Percentiles rank a stretch among this genome's conserved stretches.
Conservation (phyloP, 768 basidiomycete species). For the Melanogaster broomeanus region DNA sequence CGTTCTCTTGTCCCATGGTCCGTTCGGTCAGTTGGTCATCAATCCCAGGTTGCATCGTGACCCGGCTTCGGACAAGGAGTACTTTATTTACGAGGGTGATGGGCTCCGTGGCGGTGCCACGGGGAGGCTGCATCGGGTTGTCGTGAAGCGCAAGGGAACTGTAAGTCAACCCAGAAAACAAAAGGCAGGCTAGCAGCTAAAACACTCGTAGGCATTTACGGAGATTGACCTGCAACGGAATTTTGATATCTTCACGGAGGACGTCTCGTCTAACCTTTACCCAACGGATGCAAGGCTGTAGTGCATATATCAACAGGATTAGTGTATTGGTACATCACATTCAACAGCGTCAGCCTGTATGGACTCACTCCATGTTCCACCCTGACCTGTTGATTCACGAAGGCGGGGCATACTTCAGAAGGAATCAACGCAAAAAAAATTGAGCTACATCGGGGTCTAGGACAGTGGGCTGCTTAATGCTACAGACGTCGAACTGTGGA, state of each 20-base stretch:
- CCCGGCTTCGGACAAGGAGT: slow-evolving; percentile 45
- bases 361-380: not conserved
- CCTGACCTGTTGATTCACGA: no score
- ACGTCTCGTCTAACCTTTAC: not conserved
- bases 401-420: not conserved
- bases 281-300: not conserved
- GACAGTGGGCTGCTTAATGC: not conserved
- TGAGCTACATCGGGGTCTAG: not conserved
- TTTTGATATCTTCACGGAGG: slow-evolving; percentile 63
- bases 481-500: not conserved
- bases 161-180: slow-evolving; percentile 39
- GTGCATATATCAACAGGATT: not conserved
- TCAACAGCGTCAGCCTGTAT: not conserved
- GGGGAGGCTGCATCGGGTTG: slow-evolving; percentile 61
- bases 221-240: slow-evolving; percentile 60
- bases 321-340: not conserved
- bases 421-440: no score
- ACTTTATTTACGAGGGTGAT: slow-evolving; percentile 71
- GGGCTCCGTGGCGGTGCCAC: slow-evolving; percentile 61
- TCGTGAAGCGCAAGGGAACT: slow-evolving; percentile 48
- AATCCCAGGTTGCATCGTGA: slow-evolving; percentile 46
- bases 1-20: slow-evolving; percentile 46
- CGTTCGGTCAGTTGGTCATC: slow-evolving; percentile 64
- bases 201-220: slow-evolving; percentile 42
- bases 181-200: not conserved